Evolutionary conservation across 164 flowering plant species (phyloP).

Genomic region (Buxus sempervirens): DNA sequence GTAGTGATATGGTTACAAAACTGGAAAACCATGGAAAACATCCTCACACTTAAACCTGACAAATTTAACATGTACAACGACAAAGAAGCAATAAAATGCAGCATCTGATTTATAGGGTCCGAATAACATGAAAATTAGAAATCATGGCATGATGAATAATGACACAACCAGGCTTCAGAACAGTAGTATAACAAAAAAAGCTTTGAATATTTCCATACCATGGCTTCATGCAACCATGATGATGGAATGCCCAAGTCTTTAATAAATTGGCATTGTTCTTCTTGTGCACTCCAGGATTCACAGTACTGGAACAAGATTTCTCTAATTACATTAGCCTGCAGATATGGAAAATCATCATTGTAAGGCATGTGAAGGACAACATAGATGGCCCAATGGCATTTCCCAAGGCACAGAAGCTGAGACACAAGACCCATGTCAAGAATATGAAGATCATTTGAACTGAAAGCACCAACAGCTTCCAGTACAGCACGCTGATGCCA

Average conservation of each 20-base stretch:
- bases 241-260: slow-evolving; percentile 79
- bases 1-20: too few relatives aligned
- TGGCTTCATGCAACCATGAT: slow-evolving; percentile 90
- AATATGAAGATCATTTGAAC: slow-evolving; percentile 74
- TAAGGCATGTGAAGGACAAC: slow-evolving; percentile 90
- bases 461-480: slow-evolving; percentile 85
- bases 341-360: slow-evolving; percentile 67
- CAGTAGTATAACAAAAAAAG: too few relatives aligned
- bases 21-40: too few relatives aligned
- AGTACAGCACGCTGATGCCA: slow-evolving; percentile 96
- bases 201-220: slow-evolving; percentile 42
- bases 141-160: neutral
- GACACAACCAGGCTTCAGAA: neutral
- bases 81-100: too few relatives aligned
- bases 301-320: slow-evolving; percentile 96
- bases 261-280: slow-evolving; percentile 68
- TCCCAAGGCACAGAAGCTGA: slow-evolving; percentile 75
- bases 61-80: too few relatives aligned
- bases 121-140: too few relatives aligned
- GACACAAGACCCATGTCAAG: slow-evolving; percentile 93
- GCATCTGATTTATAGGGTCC: too few relatives aligned
- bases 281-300: slow-evolving; percentile 80
- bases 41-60: too few relatives aligned
- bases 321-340: slow-evolving; percentile 66
- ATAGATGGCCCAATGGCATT: slow-evolving; percentile 98